phyloP scores from a whole-genome alignment of 2,329 filamentous ascomycete species.

The Lachnellula arida region DNA sequence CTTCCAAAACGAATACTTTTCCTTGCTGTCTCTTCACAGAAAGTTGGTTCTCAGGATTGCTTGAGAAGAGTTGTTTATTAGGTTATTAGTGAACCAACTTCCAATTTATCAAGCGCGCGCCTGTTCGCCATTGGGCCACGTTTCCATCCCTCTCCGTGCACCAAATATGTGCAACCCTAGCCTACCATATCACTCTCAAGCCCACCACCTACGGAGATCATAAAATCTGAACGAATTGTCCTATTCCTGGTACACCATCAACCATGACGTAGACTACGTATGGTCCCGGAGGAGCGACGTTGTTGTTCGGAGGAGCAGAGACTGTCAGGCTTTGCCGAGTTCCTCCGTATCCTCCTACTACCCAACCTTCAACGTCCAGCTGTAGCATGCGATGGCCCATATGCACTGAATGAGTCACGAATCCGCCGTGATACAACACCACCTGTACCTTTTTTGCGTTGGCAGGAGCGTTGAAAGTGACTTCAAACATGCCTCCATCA shows the following conservation, averaged over 20 bases:
- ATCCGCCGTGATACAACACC: conserved; percentile 53
- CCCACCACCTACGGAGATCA: conserved; percentile 1
- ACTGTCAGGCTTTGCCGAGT: conserved; percentile 44
- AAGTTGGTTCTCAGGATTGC: too few relatives aligned
- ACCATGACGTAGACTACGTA: conserved; percentile 54
- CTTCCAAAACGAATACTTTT: too few relatives aligned
- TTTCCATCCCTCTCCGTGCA: not conserved
- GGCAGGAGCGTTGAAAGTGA: conserved; percentile 43
- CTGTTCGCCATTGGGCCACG: conserved; percentile 3
- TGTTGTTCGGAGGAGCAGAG: conserved; percentile 49
- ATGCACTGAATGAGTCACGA: conserved; percentile 56
- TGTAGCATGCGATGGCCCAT: conserved; percentile 57
- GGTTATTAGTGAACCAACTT: not conserved
- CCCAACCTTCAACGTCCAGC: conserved; percentile 46
- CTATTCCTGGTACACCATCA: conserved; percentile 30
- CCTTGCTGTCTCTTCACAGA: too few relatives aligned
- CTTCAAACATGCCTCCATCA: conserved; percentile 40
- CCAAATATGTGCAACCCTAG: not conserved
- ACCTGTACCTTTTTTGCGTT: conserved; percentile 43
- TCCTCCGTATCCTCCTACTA: conserved; percentile 35
- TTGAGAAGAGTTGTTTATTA: too few relatives aligned
- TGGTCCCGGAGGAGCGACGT: conserved; percentile 53
- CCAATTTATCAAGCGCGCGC: not conserved
- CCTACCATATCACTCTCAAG: not conserved
- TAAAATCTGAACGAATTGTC: conserved; percentile 28